phyloP scores from a whole-genome alignment of 805 yeast species.

The Saccharomycopsis javanensis region DNA sequence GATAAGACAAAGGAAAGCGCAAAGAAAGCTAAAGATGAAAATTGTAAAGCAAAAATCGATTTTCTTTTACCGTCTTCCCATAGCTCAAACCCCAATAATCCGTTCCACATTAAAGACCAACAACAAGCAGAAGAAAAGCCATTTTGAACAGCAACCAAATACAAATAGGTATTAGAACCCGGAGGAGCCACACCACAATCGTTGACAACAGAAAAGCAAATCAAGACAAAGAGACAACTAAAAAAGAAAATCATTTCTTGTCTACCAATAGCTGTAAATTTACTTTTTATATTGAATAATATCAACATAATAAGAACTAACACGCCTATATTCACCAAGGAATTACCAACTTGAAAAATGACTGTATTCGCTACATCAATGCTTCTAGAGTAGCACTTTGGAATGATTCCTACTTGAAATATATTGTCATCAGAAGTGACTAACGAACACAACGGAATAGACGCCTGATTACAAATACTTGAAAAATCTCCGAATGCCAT shows the following conservation, averaged over 20 bases:
- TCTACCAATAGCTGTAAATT: conserved; percentile 93
- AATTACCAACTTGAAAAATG: conserved; percentile 81
- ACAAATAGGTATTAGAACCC: conserved; percentile 62
- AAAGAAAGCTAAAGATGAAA: conserved; percentile 48
- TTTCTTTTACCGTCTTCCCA: conserved; percentile 88
- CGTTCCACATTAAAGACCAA: conserved; percentile 58
- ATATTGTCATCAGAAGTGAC: conserved; percentile 20
- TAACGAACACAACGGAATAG: conserved; percentile 16
- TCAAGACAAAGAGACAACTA: conserved; percentile 47
- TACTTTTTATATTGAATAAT: conserved; percentile 64
- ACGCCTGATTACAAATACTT: conserved; percentile 13
- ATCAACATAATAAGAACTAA: conserved; percentile 57
- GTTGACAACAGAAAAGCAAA: conserved; percentile 61
- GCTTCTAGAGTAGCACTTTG: conserved; percentile 76
- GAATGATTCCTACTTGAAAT: conserved; percentile 51
- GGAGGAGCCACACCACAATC: conserved; percentile 94
- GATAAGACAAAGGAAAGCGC: conserved; percentile 56
- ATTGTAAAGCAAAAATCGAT: conserved; percentile 50
- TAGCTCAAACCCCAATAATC: conserved; percentile 74
- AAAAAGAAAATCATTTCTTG: conserved; percentile 72
- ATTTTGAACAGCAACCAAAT: conserved; percentile 73
- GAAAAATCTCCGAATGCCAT: conserved; percentile 12
- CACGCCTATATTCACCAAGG: conserved; percentile 74
- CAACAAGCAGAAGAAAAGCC: conserved; percentile 69
- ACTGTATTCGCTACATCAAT: conserved; percentile 85